Evolutionary conservation across 495 filamentous ascomycete genomes (phyloP), one percentile per base, ranked within the genome.

Genomic region (Xylaria sp.): DNA sequence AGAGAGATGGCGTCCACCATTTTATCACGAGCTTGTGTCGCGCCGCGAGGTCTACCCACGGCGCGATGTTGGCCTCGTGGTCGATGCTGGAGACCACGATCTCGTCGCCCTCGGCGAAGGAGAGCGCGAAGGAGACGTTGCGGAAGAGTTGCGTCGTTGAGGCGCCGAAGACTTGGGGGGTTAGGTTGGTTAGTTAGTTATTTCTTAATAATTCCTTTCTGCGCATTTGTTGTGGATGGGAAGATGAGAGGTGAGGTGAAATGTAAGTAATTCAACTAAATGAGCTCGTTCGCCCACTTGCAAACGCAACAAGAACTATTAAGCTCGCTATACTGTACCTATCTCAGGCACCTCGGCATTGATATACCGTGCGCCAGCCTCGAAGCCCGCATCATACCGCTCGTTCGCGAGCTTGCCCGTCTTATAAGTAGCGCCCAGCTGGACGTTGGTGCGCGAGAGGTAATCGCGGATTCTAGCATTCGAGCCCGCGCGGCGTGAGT

Each of bases 91-190:
- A 93, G 7, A 93, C 50, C 65, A 94, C 80, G 44, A 93, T 77
- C 74, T 93, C 91, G 72, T 88, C 85, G 61, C 86, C 87, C 6
- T 82, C 72, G n/a, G 85, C 76, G 77, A 93, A 89, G 57, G 80
- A 67, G 19, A 93, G 81, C 11, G 89, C 83, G 26, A 81, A 83
- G 9, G 90, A 90, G 64, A 93, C 85, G 79, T 93, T 93, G 74
- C 89, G 87, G 72, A 93, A 85, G 24, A 93, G 88, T 77, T 93
- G 91, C 1, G 92, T 93, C 26, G 91, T 91, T 26, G 90, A 91
- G 1, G 90, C 76, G 12, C 91, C 90, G 64, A 92, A 83, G 48
- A 89, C 89, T 90, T 53, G 26, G 72, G 40, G 15, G n/a, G 69
- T 33, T 66, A 48, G 57, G 41, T 19, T 8, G 8, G 26, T 33